Evolutionary conservation across 768 basidiomycete genomes (phyloP), one percentile per base, ranked within the genome.

Genomic region (Sistotremastrum suecicum): DNA sequence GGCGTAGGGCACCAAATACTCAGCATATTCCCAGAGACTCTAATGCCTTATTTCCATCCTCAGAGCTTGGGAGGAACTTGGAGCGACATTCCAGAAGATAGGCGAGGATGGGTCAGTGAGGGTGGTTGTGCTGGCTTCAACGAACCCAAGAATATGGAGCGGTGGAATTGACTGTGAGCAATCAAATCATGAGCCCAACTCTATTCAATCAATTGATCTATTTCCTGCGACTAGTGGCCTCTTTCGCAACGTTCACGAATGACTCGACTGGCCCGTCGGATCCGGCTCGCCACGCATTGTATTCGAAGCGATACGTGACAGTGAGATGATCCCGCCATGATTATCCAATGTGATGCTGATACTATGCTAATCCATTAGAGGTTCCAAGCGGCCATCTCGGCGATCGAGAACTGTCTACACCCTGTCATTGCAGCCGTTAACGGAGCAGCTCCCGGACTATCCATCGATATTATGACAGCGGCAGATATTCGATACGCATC

Each of bases 401-500:
- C 80, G 0, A 75, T 87, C 0, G 77, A 81, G 50, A 65, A 72
- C 7, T 80, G 79, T 46, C 70, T 71, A 0, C 79, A 83, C 56
- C 90, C 91, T 0, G 84, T 94, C 46, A 83, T 95, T 38, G 83
- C 67, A 0, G 89, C 90, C 0, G 64, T 84, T 0, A 81, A 89
- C 53, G 90, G 89, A 0, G 60, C 75, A 7, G 75, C 76, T 6
- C 58, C 85, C 37, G 90, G 90, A 0, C 70, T 92, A 0, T 84
- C 81, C 0, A 67, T 92, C 7, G 90, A 95, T 60, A 67, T 91
- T 38, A 69, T 81, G 4, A 64, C 61, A 0, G 75, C 81, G 0
- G 88, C 87, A 58, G 91, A 94, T 58, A 71, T 95, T 7, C 73
- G 90, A 0, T 79, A 76, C 49, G 77, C 83, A 3, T 74, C 86